Conservation (phyloP, 495 filamentous ascomycete genomes). For the Lepraria neglecta region DNA sequence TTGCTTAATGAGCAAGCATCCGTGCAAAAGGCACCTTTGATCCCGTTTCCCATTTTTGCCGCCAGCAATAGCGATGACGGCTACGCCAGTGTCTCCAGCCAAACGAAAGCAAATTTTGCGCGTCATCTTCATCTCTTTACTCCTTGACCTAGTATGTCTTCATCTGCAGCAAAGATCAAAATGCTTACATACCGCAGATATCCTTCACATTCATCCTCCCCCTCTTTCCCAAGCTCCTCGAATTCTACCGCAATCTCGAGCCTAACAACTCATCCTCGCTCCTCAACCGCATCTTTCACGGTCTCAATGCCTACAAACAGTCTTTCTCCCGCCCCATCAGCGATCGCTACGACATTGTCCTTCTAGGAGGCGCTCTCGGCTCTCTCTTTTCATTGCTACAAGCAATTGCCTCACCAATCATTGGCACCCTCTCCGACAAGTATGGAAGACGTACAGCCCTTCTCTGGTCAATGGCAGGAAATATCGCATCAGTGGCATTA, state of each 20-base stretch:
- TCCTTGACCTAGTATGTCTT: slow-evolving; percentile 58
- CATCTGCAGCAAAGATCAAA: not conserved
- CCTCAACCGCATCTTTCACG: slow-evolving; percentile 69
- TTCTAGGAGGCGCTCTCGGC: slow-evolving; percentile 89
- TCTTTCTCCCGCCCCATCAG: slow-evolving; percentile 90
- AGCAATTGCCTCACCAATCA: slow-evolving; percentile 85
- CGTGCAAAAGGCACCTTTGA: not conserved
- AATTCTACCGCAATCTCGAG: slow-evolving; percentile 82
- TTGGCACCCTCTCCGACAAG: slow-evolving; percentile 80
- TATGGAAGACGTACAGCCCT: slow-evolving; percentile 85
- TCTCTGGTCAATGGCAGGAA: slow-evolving; percentile 89
- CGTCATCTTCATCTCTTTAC: slow-evolving; percentile 66
- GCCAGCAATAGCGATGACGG: slow-evolving; percentile 23
- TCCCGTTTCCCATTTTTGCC: not conserved
- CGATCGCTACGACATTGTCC: slow-evolving; percentile 91
- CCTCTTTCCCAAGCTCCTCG: slow-evolving; percentile 85
- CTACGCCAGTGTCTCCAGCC: slow-evolving; percentile 18
- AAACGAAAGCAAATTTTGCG: slow-evolving; percentile 74
- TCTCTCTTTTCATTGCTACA: slow-evolving; percentile 91
- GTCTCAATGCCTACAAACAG: slow-evolving; percentile 92
- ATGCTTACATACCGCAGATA: slow-evolving; percentile 44
- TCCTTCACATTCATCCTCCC: slow-evolving; percentile 98
- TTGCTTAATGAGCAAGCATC: not conserved
- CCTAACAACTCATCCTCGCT: slow-evolving; percentile 54
- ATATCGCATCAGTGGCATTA: slow-evolving; percentile 83